Evolutionary conservation across 768 basidiomycete species (phyloP).

Genomic region (Suillus bovinus): DNA sequence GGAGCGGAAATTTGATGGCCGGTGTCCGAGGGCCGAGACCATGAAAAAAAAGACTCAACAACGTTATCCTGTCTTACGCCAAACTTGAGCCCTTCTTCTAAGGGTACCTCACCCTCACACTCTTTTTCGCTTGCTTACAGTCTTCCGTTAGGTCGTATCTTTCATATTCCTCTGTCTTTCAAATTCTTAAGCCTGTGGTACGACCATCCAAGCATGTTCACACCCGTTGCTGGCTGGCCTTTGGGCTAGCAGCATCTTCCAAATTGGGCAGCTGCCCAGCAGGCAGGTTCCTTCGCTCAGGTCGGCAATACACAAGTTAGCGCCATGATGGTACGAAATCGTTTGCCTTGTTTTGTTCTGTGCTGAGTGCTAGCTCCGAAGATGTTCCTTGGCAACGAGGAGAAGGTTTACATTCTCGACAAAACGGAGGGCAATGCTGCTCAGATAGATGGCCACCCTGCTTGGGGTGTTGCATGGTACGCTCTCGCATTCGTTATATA

Average conservation of each 20-base stretch:
- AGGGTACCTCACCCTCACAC: background rate
- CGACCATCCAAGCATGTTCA: constrained; percentile 24
- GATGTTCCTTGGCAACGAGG: constrained; percentile 76
- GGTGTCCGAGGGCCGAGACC: background rate
- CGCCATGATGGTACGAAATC: constrained; percentile 52
- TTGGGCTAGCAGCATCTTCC: constrained; percentile 43
- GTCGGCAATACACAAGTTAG: constrained; percentile 42
- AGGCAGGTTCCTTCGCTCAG: constrained; percentile 23
- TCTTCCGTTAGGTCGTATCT: background rate
- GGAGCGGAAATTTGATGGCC: background rate
- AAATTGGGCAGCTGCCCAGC: constrained; percentile 17
- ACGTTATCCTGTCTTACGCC: too few relatives aligned
- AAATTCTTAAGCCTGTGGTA: background rate
- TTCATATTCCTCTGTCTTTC: background rate
- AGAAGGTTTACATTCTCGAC: constrained; percentile 90
- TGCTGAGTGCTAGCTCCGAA: background rate
- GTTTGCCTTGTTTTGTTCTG: background rate
- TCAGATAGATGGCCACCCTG: constrained; percentile 66
- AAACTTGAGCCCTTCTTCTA: background rate
- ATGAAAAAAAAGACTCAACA: background rate
- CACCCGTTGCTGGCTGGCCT: constrained; percentile 41
- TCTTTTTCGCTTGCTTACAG: constrained; percentile 3
- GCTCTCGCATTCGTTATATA: constrained; percentile 5
- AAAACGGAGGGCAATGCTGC: constrained; percentile 81
- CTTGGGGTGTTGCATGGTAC: constrained; percentile 73